A percentile compares a stretch with the other conserved stretches of the same genome.
These are phyloP conservation scores for Hortaea werneckii DNA, from an alignment of 2,329 filamentous ascomycete genomes.

Conservation along the genomic window DNA sequence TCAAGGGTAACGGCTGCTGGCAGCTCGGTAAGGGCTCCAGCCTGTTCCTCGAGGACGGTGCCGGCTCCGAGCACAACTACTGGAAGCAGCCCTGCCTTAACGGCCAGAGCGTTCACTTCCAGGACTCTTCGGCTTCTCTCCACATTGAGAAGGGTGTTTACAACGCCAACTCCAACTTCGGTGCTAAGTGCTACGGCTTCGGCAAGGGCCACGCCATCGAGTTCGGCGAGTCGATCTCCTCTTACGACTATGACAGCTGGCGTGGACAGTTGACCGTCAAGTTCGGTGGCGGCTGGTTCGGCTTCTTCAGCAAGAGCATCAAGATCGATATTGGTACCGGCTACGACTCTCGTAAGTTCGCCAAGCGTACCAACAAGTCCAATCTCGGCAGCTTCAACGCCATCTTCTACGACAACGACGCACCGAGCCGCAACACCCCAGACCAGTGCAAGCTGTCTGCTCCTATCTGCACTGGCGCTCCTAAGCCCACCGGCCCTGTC, in stretches of 20 bases:
- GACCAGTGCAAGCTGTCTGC: constrained; percentile 1
- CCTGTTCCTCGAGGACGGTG: constrained; percentile 6
- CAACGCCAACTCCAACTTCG: constrained; percentile 4
- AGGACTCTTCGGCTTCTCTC: constrained; percentile 6
- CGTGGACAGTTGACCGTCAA: constrained; percentile 1
- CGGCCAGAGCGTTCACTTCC: constrained; percentile 5
- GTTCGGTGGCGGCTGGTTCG: background rate
- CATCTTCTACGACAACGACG: constrained; percentile 3
- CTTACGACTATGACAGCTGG: constrained; percentile 1
- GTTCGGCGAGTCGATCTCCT: constrained; percentile 5
- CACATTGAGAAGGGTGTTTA: constrained; percentile 6
- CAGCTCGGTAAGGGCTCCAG: constrained; percentile 4
- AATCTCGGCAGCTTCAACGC: constrained; percentile 2
- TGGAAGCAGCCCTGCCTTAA: background rate
- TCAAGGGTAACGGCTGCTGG: constrained; percentile 7
- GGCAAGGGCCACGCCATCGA: constrained; percentile 6
- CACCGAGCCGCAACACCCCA: background rate
- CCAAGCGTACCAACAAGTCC: constrained; percentile 1
- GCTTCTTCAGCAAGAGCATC: background rate
- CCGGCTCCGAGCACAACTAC: constrained; percentile 3
- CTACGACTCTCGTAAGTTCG: background rate
- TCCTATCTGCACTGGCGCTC: constrained; percentile 1
- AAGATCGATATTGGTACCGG: background rate
- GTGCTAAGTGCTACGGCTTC: constrained; percentile 3
- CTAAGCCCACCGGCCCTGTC: background rate